Conservation (phyloP, 768 basidiomycete species). For the Panaeolus cyanescens region DNA sequence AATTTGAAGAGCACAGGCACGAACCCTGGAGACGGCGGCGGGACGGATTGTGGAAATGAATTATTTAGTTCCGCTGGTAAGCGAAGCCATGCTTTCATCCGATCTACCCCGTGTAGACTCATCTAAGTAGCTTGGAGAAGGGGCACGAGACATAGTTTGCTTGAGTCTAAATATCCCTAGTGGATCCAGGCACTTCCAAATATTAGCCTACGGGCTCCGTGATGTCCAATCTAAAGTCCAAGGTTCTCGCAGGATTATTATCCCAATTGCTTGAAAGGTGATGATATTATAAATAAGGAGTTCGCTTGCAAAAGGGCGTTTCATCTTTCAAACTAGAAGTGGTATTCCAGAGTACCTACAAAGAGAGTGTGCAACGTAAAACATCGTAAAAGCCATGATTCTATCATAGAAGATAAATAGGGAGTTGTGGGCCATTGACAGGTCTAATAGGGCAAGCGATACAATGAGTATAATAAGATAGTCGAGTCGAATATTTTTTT, state of each 20-base stretch:
- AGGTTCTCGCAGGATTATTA: no score
- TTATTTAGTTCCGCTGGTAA: background rate
- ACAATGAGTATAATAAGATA: background rate
- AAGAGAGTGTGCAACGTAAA: background rate
- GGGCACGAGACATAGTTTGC: background rate
- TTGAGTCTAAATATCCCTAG: no score
- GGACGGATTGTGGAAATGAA: background rate
- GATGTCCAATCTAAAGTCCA: no score
- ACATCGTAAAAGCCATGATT: background rate
- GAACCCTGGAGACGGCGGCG: background rate
- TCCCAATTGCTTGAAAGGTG: no score
- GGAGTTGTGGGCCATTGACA: background rate
- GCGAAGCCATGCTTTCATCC: background rate
- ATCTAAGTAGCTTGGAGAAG: background rate
- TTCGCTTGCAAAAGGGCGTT: no score
- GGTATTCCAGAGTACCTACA: background rate
- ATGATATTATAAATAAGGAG: no score
- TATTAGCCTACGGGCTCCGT: no score
- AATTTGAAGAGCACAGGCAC: background rate
- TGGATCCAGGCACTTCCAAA: no score
- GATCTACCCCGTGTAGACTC: background rate
- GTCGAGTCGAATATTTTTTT: background rate
- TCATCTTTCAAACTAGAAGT: no score
- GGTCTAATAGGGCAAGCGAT: background rate
- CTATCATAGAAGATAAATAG: background rate